These are phyloP conservation scores for Phoenix roebelenii DNA, from an alignment of 176 grass and related monocot species.

Conservation along the genomic window DNA sequence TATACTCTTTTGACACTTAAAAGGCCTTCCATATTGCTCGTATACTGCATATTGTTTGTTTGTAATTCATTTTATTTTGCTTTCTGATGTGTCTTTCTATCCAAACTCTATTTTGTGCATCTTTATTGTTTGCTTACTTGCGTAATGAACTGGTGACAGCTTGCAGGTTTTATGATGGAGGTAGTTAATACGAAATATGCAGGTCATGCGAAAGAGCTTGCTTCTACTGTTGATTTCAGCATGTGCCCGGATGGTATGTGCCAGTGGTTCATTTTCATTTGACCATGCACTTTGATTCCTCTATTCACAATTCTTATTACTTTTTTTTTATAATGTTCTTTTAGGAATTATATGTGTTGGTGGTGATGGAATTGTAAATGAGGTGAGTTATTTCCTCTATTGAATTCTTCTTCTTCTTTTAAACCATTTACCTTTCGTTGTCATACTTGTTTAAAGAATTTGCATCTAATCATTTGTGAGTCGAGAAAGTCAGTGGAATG, in stretches of 20 bases:
- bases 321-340: constrained; percentile 5
- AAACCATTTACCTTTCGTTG: not conserved
- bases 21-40: too few relatives aligned
- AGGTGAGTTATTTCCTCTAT: constrained; percentile 44
- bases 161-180: constrained; percentile 98
- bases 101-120: too few relatives aligned
- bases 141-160: constrained; percentile 27
- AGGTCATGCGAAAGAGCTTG: constrained; percentile 82
- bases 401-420: not conserved
- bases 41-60: too few relatives aligned
- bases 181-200: constrained; percentile 88
- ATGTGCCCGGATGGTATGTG: constrained; percentile 75
- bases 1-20: too few relatives aligned
- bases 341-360: constrained; percentile 92
- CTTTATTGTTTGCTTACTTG: too few relatives aligned
- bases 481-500: too few relatives aligned
- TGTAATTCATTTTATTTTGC: too few relatives aligned
- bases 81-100: too few relatives aligned
- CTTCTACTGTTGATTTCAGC: constrained; percentile 69
- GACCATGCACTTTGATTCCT: not conserved
- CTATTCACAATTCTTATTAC: constrained; percentile 9
- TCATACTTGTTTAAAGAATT: too few relatives aligned
- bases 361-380: constrained; percentile 97
- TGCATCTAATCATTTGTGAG: too few relatives aligned
- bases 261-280: constrained; percentile 17